phyloP scores from a whole-genome alignment of 495 filamentous ascomycete genomes.

The Penicillium bialowiezense region DNA sequence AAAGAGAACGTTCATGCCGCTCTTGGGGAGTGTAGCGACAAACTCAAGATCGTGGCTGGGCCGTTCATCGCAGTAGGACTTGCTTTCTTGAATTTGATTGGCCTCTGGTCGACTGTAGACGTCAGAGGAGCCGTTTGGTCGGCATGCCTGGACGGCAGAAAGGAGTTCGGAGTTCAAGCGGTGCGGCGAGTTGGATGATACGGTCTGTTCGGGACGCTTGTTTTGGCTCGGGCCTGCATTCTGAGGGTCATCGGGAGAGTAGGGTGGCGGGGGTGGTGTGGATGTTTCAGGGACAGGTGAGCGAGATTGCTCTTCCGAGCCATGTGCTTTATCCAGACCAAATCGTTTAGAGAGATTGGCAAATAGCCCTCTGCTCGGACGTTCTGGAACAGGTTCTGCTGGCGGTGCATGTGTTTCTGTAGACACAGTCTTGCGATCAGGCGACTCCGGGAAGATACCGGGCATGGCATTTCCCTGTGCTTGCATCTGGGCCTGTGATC shows the following conservation, averaged over 20 bases:
- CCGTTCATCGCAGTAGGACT: slow-evolving; percentile 83
- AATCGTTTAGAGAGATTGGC: slow-evolving; percentile 61
- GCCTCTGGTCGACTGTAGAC: slow-evolving; percentile 70
- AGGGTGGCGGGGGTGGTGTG: slow-evolving; percentile 41
- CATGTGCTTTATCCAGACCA: slow-evolving; percentile 53
- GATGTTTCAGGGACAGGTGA: slow-evolving; percentile 22
- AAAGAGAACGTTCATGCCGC: slow-evolving; percentile 72
- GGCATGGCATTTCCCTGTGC: slow-evolving; percentile 50
- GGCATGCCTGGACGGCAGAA: slow-evolving; percentile 77
- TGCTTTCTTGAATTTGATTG: slow-evolving; percentile 74
- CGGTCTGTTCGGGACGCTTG: slow-evolving; percentile 34
- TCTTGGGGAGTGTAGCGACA: slow-evolving; percentile 60
- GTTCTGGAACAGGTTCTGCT: slow-evolving; percentile 28
- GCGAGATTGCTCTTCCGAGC: slow-evolving; percentile 28
- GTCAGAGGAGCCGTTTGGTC: slow-evolving; percentile 68
- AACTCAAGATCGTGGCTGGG: slow-evolving; percentile 78
- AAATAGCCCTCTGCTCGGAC: slow-evolving; percentile 55
- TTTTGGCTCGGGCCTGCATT: slow-evolving; percentile 5
- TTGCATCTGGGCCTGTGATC: slow-evolving; percentile 21
- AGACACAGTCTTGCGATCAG: slow-evolving; percentile 35
- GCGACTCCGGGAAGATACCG: slow-evolving; percentile 64
- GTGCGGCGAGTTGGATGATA: slow-evolving; percentile 45
- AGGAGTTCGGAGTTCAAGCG: slow-evolving; percentile 59
- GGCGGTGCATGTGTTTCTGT: slow-evolving; percentile 21
- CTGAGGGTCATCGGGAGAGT: slow-evolving; percentile 40